Evolutionary conservation across 2,329 filamentous ascomycete species (phyloP).

Genomic region (Paradendryphiella salina): DNA sequence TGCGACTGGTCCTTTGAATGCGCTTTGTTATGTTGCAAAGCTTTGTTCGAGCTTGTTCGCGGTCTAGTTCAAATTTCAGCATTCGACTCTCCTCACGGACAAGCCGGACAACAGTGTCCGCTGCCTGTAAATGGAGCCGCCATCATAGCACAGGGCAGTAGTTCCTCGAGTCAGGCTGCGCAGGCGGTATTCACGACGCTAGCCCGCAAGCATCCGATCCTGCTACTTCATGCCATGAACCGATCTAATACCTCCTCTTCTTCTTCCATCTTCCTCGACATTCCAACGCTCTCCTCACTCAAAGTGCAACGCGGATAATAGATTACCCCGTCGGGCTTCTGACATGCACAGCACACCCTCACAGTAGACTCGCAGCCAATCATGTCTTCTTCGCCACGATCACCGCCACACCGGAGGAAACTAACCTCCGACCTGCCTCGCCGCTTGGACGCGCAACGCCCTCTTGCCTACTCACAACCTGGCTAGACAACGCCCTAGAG

Average conservation of each 20-base stretch:
- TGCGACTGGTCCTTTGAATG: background rate
- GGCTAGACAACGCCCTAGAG: constrained; percentile 18
- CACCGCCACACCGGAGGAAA: constrained; percentile 32
- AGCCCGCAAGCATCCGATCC: background rate
- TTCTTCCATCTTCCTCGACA: background rate
- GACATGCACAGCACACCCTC: background rate
- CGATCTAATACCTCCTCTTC: background rate
- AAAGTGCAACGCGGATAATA: background rate
- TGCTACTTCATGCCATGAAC: too few relatives aligned
- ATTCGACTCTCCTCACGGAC: background rate
- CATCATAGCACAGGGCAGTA: background rate
- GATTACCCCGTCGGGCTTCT: constrained; percentile 1
- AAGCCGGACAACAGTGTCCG: background rate
- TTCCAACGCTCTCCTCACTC: constrained; percentile 2
- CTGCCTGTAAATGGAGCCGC: background rate
- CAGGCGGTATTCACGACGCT: background rate
- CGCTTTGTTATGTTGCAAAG: background rate
- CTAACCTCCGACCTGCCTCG: constrained; percentile 18
- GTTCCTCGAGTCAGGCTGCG: background rate
- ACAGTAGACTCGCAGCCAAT: constrained; percentile 2
- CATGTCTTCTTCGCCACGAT: constrained; percentile 15
- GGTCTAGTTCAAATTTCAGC: background rate
- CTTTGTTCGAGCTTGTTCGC: background rate
- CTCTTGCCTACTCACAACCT: constrained; percentile 24
- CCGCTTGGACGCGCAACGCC: constrained; percentile 33